phyloP scores from a whole-genome alignment of 805 yeast genomes.

The Starmerella geochares region DNA sequence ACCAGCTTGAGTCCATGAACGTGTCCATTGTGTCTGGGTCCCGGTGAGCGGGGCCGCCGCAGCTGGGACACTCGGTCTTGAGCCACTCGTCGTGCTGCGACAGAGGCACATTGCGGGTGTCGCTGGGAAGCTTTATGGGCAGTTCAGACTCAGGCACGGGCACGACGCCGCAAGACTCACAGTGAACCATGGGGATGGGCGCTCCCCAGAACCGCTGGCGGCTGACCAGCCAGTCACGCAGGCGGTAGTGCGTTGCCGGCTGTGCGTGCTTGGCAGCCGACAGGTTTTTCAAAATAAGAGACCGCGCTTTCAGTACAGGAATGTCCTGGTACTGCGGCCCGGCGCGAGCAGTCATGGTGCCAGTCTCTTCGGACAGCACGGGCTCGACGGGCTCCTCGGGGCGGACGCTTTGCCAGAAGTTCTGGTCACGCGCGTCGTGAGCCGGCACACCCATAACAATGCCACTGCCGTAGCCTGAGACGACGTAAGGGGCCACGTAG shows the following conservation, averaged over 20 bases:
- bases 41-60: conserved; percentile 58
- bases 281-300: conserved; percentile 39
- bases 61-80: conserved; percentile 68
- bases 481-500: conserved; percentile 82
- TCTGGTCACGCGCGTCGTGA: conserved; percentile 75
- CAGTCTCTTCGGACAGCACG: conserved; percentile 38
- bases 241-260: conserved; percentile 43
- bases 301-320: conserved; percentile 42
- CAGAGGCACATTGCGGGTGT: conserved; percentile 50
- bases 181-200: conserved; percentile 90
- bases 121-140: conserved; percentile 70
- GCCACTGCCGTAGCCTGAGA: conserved; percentile 75
- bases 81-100: conserved; percentile 58
- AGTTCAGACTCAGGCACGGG: conserved; percentile 82
- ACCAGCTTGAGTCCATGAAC: conserved; percentile 97
- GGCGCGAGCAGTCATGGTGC: conserved; percentile 35
- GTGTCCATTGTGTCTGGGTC: conserved; percentile 99
- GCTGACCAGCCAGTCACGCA: conserved; percentile 90
- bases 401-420: conserved; percentile 58
- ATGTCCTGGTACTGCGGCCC: conserved; percentile 43
- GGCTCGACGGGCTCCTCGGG: conserved; percentile 23
- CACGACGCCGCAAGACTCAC: conserved; percentile 75
- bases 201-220: conserved; percentile 98
- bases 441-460: conserved; percentile 99
- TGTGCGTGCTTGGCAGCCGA: conserved; percentile 37